Evolutionary conservation across 2,329 filamentous ascomycete genomes (phyloP).

Genomic region (Reticulascus tulasneorum): DNA sequence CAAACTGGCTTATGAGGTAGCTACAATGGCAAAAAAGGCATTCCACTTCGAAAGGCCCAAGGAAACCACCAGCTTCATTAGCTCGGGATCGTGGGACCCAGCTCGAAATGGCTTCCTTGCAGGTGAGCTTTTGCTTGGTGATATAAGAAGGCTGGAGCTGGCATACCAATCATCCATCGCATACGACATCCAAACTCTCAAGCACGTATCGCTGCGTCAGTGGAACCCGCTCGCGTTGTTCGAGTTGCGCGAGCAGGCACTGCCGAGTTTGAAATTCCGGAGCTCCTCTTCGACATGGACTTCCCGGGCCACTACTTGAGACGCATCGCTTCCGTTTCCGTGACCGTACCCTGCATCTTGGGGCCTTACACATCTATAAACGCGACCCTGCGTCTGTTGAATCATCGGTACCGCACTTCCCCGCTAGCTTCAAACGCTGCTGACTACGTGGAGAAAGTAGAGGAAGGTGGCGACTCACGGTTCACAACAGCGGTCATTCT

Average conservation of each 20-base stretch:
- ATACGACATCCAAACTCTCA: slow-evolving; percentile 25
- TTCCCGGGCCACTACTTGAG: slow-evolving; percentile 36
- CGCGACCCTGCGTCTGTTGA: no score
- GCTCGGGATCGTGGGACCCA: slow-evolving; percentile 20
- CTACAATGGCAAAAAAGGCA: slow-evolving; percentile 19
- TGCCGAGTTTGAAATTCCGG: slow-evolving; percentile 22
- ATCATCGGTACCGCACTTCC: no score
- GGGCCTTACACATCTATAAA: no score
- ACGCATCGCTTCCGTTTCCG: slow-evolving; percentile 25
- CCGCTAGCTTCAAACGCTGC: no score
- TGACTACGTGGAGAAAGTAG: no score
- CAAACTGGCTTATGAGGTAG: slow-evolving; percentile 18
- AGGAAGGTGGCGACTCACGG: no score
- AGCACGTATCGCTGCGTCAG: slow-evolving; percentile 26
- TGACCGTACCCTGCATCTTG: slow-evolving; percentile 30
- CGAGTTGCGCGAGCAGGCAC: slow-evolving; percentile 17
- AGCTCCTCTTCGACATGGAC: slow-evolving; percentile 32
- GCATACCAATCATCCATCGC: slow-evolving; percentile 21
- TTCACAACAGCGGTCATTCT: no score
- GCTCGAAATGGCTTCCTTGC: slow-evolving; percentile 20
- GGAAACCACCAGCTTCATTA: slow-evolving; percentile 6
- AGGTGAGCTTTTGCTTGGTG: slow-evolving; percentile 14
- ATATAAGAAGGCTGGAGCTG: slow-evolving; percentile 21
- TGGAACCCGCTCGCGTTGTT: slow-evolving; percentile 22
- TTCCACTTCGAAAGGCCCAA: slow-evolving; percentile 19